Evolutionary conservation across 2,329 filamentous ascomycete genomes (phyloP).

Genomic region (Exophiala aquamarina): DNA sequence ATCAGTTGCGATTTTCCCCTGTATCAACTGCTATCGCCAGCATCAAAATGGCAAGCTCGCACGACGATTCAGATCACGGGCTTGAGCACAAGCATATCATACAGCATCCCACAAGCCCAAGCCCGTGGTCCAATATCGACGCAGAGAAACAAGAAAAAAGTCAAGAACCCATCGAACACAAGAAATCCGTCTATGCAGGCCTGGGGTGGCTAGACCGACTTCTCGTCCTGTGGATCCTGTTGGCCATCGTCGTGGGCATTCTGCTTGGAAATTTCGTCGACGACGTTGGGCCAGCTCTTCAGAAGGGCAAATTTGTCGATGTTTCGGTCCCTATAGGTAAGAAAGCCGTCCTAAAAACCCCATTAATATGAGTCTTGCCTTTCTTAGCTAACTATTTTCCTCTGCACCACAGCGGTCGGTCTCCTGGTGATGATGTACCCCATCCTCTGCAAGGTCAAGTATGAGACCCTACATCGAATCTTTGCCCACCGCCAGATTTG

Average conservation of each 20-base stretch:
- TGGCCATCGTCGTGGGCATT: conserved; percentile 74
- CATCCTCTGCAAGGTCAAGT: conserved; percentile 82
- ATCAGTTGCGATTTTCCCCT: too few relatives aligned
- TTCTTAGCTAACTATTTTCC: too few relatives aligned
- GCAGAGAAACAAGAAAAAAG: too few relatives aligned
- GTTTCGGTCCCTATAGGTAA: conserved; percentile 67
- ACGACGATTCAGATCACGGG: too few relatives aligned
- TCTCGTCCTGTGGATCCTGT: conserved; percentile 70
- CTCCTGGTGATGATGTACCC: conserved; percentile 93
- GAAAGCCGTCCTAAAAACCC: too few relatives aligned
- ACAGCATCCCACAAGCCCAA: too few relatives aligned
- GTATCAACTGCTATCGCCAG: too few relatives aligned
- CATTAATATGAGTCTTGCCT: conserved; percentile 19
- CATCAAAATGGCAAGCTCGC: too few relatives aligned
- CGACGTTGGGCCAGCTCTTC: conserved; percentile 59
- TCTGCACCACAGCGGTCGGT: conserved; percentile 61
- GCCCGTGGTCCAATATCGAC: too few relatives aligned
- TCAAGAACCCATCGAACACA: too few relatives aligned
- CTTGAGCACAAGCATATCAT: too few relatives aligned
- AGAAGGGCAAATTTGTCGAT: conserved; percentile 70
- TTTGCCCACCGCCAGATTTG: conserved; percentile 64
- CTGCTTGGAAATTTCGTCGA: conserved; percentile 74
- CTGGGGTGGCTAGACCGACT: conserved; percentile 55
- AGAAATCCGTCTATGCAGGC: too few relatives aligned
- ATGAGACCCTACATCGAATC: conserved; percentile 69